Conservation (phyloP, 495 filamentous ascomycete species). For the Tuber melanosporum region DNA sequence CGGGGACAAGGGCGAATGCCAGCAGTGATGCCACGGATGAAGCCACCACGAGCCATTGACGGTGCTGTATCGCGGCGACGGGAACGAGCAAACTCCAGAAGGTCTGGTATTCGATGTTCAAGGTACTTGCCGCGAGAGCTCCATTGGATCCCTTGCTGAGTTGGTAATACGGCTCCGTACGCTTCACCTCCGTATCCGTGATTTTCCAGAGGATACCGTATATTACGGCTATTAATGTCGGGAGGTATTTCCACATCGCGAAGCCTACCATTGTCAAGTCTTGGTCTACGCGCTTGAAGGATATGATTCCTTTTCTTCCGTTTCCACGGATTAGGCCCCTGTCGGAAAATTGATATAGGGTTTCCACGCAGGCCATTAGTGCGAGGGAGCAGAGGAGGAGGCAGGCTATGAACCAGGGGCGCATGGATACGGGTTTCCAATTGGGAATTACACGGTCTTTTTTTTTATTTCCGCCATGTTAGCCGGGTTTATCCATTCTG, state of each 20-base stretch:
- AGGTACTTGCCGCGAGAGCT: slow-evolving; percentile 58
- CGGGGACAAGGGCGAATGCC: slow-evolving; percentile 58
- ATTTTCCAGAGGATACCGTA: slow-evolving; percentile 72
- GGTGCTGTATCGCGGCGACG: slow-evolving; percentile 52
- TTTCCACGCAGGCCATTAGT: slow-evolving; percentile 54
- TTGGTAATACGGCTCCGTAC: slow-evolving; percentile 69
- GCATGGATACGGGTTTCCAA: slow-evolving; percentile 69
- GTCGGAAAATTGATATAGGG: slow-evolving; percentile 54
- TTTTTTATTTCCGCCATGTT: slow-evolving; percentile 6
- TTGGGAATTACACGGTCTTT: slow-evolving; percentile 47
- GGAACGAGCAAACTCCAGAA: slow-evolving; percentile 58
- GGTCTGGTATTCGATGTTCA: slow-evolving; percentile 68
- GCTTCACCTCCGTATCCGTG: slow-evolving; percentile 66
- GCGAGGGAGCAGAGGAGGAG: slow-evolving; percentile 54
- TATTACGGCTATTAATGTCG: slow-evolving; percentile 59
- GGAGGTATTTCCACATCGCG: slow-evolving; percentile 67
- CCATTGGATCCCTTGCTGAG: slow-evolving; percentile 56
- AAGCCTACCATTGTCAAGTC: slow-evolving; percentile 50
- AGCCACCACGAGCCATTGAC: slow-evolving; percentile 60
- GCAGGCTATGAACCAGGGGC: slow-evolving; percentile 54
- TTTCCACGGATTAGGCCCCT: slow-evolving; percentile 44
- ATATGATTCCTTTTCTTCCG: slow-evolving; percentile 41
- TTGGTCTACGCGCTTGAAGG: slow-evolving; percentile 50
- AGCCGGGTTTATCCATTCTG: not conserved
- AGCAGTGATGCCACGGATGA: slow-evolving; percentile 58